Evolutionary conservation across 1,139 yeast genomes (phyloP).

Genomic region (Yamadazyma jaroonii): DNA sequence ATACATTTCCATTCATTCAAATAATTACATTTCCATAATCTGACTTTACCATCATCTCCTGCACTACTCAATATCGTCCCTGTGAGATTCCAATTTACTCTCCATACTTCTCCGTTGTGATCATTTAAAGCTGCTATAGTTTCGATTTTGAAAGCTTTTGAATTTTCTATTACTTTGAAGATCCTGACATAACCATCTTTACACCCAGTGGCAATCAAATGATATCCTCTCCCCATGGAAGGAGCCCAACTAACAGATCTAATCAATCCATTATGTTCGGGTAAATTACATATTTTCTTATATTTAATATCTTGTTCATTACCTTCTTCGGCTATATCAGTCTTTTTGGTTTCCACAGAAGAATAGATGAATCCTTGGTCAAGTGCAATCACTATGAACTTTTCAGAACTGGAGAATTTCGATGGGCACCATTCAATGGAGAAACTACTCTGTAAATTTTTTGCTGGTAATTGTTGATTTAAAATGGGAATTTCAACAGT

Average conservation of each 20-base stretch:
- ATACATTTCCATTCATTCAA: constrained; percentile 87
- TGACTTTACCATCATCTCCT: constrained; percentile 91
- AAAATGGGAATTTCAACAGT: constrained; percentile 72
- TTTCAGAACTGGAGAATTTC: constrained; percentile 69
- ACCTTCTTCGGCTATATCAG: constrained; percentile 11
- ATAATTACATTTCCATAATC: constrained; percentile 89
- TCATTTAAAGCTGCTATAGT: constrained; percentile 51
- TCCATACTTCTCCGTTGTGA: constrained; percentile 91
- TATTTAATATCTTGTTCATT: constrained; percentile 21
- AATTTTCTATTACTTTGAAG: constrained; percentile 59
- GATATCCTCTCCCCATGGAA: constrained; percentile 87
- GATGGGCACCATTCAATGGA: constrained; percentile 94
- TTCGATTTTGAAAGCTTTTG: constrained; percentile 33
- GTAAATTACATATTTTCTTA: constrained; percentile 39
- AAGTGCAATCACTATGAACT: constrained; percentile 78
- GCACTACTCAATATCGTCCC: constrained; percentile 92
- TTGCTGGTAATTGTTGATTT: constrained; percentile 59
- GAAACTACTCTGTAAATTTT: constrained; percentile 82
- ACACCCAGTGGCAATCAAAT: constrained; percentile 90
- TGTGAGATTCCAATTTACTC: constrained; percentile 90
- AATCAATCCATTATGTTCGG: constrained; percentile 84
- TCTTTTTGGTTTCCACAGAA: constrained; percentile 12
- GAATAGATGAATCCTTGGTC: constrained; percentile 84
- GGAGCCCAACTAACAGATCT: constrained; percentile 97
- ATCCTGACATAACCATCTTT: constrained; percentile 91